phyloP scores from a whole-genome alignment of 1,139 yeast species.

The Zhuliangozyma parablackwelliae region DNA sequence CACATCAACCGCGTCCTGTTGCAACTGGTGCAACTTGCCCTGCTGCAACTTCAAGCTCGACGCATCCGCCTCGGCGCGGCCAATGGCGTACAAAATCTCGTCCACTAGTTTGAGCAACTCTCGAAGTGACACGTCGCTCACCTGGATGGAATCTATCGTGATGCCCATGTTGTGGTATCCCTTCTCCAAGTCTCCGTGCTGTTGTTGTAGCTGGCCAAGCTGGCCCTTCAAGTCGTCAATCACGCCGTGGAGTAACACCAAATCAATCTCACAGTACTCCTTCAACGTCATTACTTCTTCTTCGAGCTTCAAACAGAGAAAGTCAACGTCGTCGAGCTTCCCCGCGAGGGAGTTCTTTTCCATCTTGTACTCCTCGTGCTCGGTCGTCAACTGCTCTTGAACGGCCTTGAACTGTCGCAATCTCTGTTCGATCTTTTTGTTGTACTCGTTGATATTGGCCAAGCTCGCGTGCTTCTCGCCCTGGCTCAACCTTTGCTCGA shows the following conservation, averaged over 20 bases:
- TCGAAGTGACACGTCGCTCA: conserved; percentile 52
- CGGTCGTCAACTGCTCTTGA: conserved; percentile 63
- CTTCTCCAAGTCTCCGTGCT: conserved; percentile 40
- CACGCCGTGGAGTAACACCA: conserved; percentile 50
- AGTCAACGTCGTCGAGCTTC: conserved; percentile 52
- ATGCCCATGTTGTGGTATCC: conserved; percentile 49
- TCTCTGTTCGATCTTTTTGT: conserved; percentile 57
- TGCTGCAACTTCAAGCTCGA: conserved; percentile 36
- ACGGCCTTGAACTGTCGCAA: conserved; percentile 57
- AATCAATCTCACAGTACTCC: conserved; percentile 59
- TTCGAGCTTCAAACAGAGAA: conserved; percentile 50
- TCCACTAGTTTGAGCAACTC: conserved; percentile 51
- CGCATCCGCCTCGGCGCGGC: conserved; percentile 42
- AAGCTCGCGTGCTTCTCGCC: conserved; percentile 24
- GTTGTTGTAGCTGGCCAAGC: conserved; percentile 37
- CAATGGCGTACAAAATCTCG: conserved; percentile 52
- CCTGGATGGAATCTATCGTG: conserved; percentile 57
- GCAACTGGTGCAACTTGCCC: conserved; percentile 45
- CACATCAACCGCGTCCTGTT: conserved; percentile 43
- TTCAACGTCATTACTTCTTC: conserved; percentile 58
- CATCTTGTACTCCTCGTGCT: conserved; percentile 61
- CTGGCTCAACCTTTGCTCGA: conserved; percentile 17
- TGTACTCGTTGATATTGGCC: conserved; percentile 51
- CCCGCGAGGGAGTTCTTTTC: conserved; percentile 57
- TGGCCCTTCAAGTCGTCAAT: conserved; percentile 54